Evolutionary conservation across 1,284 basidiomycete species (phyloP), one percentile per base, ranked within the genome.

Genomic region (Naganishia liquefaciens): DNA sequence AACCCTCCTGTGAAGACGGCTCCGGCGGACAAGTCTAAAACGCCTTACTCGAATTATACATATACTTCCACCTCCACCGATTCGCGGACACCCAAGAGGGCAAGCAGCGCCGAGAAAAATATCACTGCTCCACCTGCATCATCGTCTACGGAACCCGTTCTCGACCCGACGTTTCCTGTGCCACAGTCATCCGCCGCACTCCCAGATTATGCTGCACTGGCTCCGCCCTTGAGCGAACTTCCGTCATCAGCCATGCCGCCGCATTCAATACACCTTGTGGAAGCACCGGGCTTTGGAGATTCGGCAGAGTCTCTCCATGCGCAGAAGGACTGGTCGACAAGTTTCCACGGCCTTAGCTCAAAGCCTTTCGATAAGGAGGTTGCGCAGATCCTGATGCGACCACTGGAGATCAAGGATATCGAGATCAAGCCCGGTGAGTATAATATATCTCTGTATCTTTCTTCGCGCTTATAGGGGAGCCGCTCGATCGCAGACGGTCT

Each of bases 381-480:
- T 54, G 83, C 89, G 0, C 86, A 91, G 1, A 77, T 90, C 1
- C 79, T 98, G 28, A 81, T 90, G 72, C 84, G 87, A 9, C 89
- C 91, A 3, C 73, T 98, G 25, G 85, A 90, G 55, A 83, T 87
- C 10, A 68, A 82, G 54, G 93, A 97, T 75, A 84, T 98, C 27
- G 94, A 98, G 80, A 88, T 96, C 60, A 98, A 97, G 76, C 94
- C 94, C 66, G 92, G 91, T 89, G 58, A 62, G 85, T 77, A 1
- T 5, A 17, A 19, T 10, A 30, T 25, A 23, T 13, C 10, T 3
- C 33, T n/a, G 10, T 15, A 21, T 25, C 44, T 1, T 21, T 19
- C 5, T 54, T 7, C 9, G 15, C 9, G 37, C 54, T 50, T 47
- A 30, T 39, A 28, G 3, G 21, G 49, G 17, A 33, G 43, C n/a